A percentile compares a stretch with the other conserved stretches of the same genome.
Evolutionary conservation across 305 asterid genomes (phyloP).

Genomic region (Fraxinus paxiana): DNA sequence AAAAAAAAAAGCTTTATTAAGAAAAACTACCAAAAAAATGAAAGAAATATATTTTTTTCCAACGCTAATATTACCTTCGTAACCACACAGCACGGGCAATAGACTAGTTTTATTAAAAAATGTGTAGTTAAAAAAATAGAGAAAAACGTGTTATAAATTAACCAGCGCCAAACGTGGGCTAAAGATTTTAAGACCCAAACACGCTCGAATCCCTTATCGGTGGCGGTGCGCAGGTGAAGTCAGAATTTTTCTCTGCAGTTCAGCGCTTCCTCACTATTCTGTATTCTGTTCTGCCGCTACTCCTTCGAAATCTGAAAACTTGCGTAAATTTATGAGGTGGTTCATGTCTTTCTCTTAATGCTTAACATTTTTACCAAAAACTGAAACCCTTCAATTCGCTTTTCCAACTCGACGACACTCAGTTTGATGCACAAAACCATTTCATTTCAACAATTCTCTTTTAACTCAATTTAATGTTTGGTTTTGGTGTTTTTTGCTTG

Average conservation of each 20-base stretch:
- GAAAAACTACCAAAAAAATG: too few species aligned
- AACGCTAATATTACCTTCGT: too few species aligned
- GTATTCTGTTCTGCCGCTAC: neutral
- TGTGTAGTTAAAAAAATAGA: too few species aligned
- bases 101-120: too few species aligned
- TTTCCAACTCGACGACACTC: neutral
- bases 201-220: neutral
- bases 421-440: neutral
- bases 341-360: slow-evolving; percentile 4
- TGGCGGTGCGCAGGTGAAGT: neutral
- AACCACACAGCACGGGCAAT: too few species aligned
- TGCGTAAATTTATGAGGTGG: neutral
- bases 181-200: neutral
- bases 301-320: slow-evolving; percentile 12
- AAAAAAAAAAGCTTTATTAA: too few species aligned
- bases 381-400: slow-evolving; percentile 12
- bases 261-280: neutral
- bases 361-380: neutral
- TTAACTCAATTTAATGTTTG: neutral
- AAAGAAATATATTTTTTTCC: too few species aligned
- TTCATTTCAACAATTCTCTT: neutral
- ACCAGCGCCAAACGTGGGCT: too few species aligned
- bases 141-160: too few species aligned
- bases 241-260: neutral
- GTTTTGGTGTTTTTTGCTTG: neutral